Percentiles rank a stretch among this genome's conserved stretches.
phyloP scores from a whole-genome alignment of 306 rosid genomes.

The Amphicarpaea edgeworthii region DNA sequence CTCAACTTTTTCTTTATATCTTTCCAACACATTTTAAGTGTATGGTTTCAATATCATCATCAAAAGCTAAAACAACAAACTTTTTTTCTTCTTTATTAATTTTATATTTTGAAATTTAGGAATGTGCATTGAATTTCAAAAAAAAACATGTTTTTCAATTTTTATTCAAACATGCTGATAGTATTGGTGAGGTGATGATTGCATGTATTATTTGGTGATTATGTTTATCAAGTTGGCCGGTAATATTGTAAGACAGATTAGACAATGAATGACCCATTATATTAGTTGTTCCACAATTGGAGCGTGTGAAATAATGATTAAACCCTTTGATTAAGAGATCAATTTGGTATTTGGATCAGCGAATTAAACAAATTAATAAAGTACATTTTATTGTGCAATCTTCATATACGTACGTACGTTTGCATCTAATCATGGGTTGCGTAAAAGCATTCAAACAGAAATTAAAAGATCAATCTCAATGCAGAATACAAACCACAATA shows the following conservation, averaged over 20 bases:
- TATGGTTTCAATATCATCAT: too few species aligned
- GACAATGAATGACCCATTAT: constrained; percentile 21
- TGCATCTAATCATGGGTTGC: neutral
- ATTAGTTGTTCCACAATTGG: constrained; percentile 3
- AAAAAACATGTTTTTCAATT: too few species aligned
- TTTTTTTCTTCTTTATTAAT: too few species aligned
- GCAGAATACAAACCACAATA: neutral
- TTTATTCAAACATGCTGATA: neutral
- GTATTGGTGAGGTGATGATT: neutral
- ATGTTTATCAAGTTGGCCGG: neutral
- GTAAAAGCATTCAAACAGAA: neutral
- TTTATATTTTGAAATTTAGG: too few species aligned
- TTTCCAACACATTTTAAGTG: too few species aligned
- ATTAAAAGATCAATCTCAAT: neutral
- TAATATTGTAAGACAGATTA: neutral
- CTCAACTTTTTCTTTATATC: too few species aligned
- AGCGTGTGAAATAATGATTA: neutral
- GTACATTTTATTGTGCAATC: neutral
- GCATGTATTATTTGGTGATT: constrained; percentile 28
- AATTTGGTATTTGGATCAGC: neutral
- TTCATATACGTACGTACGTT: neutral
- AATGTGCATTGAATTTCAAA: too few species aligned
- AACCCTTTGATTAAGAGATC: neutral
- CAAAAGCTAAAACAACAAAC: too few species aligned
- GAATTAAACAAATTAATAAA: too few species aligned